These are phyloP conservation scores for Lactifluus echinatus DNA, from an alignment of 768 basidiomycete genomes.

Conservation along the genomic window DNA sequence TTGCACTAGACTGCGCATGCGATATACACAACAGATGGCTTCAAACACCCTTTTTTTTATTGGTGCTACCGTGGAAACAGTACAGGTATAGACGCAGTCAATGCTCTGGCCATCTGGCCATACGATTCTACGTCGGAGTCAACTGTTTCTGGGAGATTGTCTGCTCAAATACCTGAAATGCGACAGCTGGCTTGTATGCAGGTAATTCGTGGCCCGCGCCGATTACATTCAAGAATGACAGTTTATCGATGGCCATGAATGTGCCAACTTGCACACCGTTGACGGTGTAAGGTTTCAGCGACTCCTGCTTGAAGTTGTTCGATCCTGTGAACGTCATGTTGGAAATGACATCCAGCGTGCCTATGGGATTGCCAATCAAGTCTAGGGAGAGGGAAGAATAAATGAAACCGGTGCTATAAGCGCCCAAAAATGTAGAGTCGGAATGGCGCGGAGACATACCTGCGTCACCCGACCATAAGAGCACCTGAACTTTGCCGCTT, in stretches of 20 bases:
- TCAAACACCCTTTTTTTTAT: no score
- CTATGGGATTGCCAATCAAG: constrained; percentile 38
- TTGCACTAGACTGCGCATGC: no score
- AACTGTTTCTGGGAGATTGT: constrained; percentile 9
- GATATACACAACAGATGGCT: no score
- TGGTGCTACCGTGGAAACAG: no score
- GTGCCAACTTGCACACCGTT: constrained; percentile 37
- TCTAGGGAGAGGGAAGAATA: constrained; percentile 33
- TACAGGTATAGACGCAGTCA: no score
- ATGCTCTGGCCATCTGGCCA: background rate
- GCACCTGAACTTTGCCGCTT: constrained; percentile 32
- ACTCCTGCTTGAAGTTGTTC: constrained; percentile 31
- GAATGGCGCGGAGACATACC: constrained; percentile 10
- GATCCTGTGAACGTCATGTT: constrained; percentile 30
- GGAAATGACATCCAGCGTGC: constrained; percentile 42
- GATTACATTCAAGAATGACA: constrained; percentile 39
- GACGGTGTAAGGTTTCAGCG: constrained; percentile 36
- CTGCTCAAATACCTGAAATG: constrained; percentile 16
- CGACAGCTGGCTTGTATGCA: constrained; percentile 11
- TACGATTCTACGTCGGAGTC: constrained; percentile 10
- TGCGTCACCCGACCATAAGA: constrained; percentile 40
- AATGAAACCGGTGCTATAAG: constrained; percentile 25
- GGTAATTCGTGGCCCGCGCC: constrained; percentile 30
- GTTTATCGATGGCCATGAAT: constrained; percentile 40
- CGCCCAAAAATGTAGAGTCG: no score